Evolutionary conservation across 78 protist genomes (phyloP), one percentile per base, ranked within the genome.

Genomic region (Polysphondylium violaceum): DNA sequence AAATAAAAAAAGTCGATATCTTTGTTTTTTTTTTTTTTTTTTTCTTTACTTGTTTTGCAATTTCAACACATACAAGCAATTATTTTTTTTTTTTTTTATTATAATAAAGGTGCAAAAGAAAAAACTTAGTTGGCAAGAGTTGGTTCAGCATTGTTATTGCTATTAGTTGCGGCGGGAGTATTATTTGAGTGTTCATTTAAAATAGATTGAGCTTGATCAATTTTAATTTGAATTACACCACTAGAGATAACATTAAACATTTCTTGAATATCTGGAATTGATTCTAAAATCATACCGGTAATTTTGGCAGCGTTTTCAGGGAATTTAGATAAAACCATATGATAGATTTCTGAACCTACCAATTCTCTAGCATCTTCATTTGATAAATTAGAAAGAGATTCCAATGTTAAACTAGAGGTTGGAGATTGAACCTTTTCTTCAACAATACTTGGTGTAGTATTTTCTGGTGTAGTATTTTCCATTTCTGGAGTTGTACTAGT

Each of bases 271-370:
- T 77, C 87, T 12, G 23, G n/a, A 50, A 41, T 35, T 2, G 87
- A 65, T 29, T 53, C 29, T 0, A 79, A 11, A 21, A 79, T 53
- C 88, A 79, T 79, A 35, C 88, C 88, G 38, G 88, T 56, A 33
- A 79, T 79, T 29, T 65, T 79, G 8, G 76, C 76, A 3, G 88
- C 88, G 2, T 29, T 25, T 36, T 50, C 31, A 19, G 59, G 23
- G 23, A 67, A 64, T 67, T 67, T 79, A 1, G n/a, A 19, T 25
- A 40, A 41, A 1, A 79, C 88, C 14, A 79, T 16, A 38, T 21
- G 64, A 61, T 79, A 79, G 27, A 79, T 69, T 16, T 67, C 75
- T 12, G 77, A 43, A 33, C 88, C 88, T 7, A 79, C 21, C 21
- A 43, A 11, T 17, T 79, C 88, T 23, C 38, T 79, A 19, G 76